phyloP scores from a whole-genome alignment of 768 basidiomycete species.

The Tulasnella sp. region DNA sequence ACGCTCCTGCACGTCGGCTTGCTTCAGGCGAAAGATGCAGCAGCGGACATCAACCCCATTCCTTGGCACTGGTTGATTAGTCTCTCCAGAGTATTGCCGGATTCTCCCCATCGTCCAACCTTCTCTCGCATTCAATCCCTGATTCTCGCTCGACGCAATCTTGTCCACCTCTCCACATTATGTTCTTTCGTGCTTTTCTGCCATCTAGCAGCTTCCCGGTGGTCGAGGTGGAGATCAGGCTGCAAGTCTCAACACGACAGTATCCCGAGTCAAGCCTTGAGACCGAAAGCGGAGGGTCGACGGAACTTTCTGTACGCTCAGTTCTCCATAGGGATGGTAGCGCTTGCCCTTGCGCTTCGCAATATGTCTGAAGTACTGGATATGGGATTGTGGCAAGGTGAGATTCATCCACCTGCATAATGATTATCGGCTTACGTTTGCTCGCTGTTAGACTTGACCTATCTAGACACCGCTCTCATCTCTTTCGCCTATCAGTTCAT shows the following conservation, averaged over 20 bases:
- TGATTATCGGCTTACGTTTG: slow-evolving; percentile 2
- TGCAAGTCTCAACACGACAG: slow-evolving; percentile 38
- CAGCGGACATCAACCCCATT: slow-evolving; percentile 38
- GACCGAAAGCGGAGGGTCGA: slow-evolving; percentile 39
- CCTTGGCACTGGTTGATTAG: slow-evolving; percentile 67
- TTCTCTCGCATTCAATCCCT: slow-evolving; percentile 41
- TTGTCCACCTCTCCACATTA: slow-evolving; percentile 71
- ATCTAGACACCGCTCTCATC: slow-evolving; percentile 62
- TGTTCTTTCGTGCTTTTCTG: slow-evolving; percentile 71
- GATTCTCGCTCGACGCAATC: slow-evolving; percentile 59
- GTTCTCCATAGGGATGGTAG: slow-evolving; percentile 32
- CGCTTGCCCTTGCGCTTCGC: neutral
- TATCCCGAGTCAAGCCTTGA: slow-evolving; percentile 29
- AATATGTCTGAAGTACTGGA: neutral
- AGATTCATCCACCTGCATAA: neutral
- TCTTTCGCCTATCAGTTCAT: slow-evolving; percentile 86
- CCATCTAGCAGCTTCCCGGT: slow-evolving; percentile 72
- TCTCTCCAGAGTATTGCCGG: slow-evolving; percentile 48
- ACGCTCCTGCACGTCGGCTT: slow-evolving; percentile 51
- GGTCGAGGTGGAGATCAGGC: slow-evolving; percentile 33
- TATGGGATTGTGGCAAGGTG: neutral
- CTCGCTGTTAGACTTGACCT: slow-evolving; percentile 54
- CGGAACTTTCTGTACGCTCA: slow-evolving; percentile 56
- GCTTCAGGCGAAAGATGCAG: slow-evolving; percentile 23
- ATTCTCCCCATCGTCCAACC: slow-evolving; percentile 29